Percentiles rank a stretch among this genome's conserved stretches.
Conservation (phyloP, 2,329 filamentous ascomycete species). For the Pseudogymnoascus sp. region DNA sequence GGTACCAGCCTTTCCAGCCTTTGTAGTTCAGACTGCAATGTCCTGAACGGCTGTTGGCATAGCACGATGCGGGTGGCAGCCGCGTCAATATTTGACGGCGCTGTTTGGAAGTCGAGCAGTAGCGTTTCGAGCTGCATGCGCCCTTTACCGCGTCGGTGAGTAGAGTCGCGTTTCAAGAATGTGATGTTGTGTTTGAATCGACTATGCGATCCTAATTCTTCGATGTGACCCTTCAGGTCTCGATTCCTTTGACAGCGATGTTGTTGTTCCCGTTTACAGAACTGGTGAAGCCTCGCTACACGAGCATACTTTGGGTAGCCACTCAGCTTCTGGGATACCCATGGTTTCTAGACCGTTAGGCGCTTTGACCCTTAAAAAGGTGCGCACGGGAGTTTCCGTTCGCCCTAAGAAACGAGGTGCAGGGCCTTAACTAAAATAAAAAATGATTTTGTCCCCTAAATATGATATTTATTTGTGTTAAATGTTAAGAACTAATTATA, state of each 20-base stretch:
- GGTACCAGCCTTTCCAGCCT: background rate
- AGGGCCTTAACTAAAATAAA: background rate
- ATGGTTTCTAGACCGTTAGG: constrained; percentile 1
- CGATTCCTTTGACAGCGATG: background rate
- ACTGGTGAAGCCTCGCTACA: background rate
- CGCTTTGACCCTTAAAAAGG: constrained; percentile 1
- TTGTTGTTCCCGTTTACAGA: constrained; percentile 4
- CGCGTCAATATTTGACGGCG: constrained; percentile 6
- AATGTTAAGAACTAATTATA: background rate
- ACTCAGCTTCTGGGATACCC: background rate
- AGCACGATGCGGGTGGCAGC: constrained; percentile 2
- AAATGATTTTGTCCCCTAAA: background rate
- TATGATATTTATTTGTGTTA: background rate
- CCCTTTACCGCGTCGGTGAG: background rate
- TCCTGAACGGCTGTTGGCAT: background rate
- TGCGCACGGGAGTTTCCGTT: background rate
- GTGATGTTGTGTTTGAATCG: background rate
- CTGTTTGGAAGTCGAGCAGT: background rate
- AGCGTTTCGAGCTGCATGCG: constrained; percentile 1
- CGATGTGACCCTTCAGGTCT: background rate
- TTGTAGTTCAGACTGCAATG: background rate
- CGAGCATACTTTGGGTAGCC: background rate
- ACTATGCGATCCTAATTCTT: constrained; percentile 3
- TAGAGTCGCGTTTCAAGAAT: background rate
- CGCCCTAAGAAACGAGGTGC: background rate